Evolutionary conservation across 129 eudicot species (phyloP), one percentile per base, ranked within the genome.

Genomic region (Pulicaria dysenterica): DNA sequence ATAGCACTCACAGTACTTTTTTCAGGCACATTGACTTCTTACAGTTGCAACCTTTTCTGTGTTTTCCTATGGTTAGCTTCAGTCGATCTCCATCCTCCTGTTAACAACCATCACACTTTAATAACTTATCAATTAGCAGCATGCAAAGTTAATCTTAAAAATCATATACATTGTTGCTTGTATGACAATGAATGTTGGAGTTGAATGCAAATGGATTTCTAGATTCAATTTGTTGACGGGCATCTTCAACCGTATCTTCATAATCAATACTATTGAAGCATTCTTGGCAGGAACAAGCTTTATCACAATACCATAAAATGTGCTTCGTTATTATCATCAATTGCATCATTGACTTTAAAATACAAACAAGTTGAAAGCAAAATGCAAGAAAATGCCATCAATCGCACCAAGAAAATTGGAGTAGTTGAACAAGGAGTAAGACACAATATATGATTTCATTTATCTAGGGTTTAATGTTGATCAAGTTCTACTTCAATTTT

Each of bases 11-110:
- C 98, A 87, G 68, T 93, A 89, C 77, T 83, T 87, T 53, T 87
- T 85, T 58, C n/a, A 67, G 61, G 61, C 98, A 93, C 90, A 73
- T 87, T 0, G 96, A 89, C 71, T 87, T 93, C 87, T 79, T 89
- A 79, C 98, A 93, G 55, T 87, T 93, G 90, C 98, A 93, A 61
- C 96, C 98, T 38, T 84, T 80, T 80, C 73, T 87, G 53, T 93
- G 98, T 80, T 88, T 85, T 53, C 73, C 86, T n/a, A 85, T 83
- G 62, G 79, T 48, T 6, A 79, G 80, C 19, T 85, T 79, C 5
- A 59, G 63, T 36, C 41, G 75, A 60, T 70, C 42, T 58, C 51
- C 77, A 69, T 78, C 77, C 34, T 86, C 90, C 96, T 93, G 86
- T 73, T 67, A 45, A 60, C 44, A 67, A 40, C 49, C 61, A 50